A percentile compares a stretch with the other conserved stretches of the same genome.
These are phyloP conservation scores for Candida sojae DNA, from an alignment of 1,139 yeast genomes.

Conservation along the genomic window DNA sequence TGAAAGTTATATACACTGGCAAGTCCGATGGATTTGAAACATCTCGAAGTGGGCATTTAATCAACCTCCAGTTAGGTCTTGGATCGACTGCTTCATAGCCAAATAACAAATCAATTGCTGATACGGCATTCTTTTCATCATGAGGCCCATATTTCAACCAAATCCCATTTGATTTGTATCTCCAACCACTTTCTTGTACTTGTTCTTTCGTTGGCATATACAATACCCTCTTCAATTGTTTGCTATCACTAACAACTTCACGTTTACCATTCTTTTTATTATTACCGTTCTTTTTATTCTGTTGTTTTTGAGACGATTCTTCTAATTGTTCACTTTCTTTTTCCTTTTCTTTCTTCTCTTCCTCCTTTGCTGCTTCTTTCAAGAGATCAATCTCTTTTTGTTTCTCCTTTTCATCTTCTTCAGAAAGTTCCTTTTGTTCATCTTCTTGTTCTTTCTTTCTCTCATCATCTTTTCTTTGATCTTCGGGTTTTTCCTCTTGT, in stretches of 20 bases:
- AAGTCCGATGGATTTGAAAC: constrained; percentile 21
- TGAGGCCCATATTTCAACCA: constrained; percentile 32
- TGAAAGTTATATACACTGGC: constrained; percentile 31
- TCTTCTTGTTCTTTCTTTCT: constrained; percentile 16
- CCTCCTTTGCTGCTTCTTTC: not conserved
- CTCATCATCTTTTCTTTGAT: constrained; percentile 16
- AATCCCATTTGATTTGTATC: constrained; percentile 30
- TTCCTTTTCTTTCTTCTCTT: constrained; percentile 6
- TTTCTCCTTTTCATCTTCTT: not conserved
- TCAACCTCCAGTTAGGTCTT: constrained; percentile 65
- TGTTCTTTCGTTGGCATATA: constrained; percentile 36
- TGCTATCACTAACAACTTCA: constrained; percentile 22
- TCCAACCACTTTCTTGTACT: constrained; percentile 37
- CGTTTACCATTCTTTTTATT: constrained; percentile 9
- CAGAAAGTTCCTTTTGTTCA: constrained; percentile 11
- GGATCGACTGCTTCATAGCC: constrained; percentile 80
- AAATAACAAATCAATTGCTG: constrained; percentile 63
- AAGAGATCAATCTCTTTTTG: not conserved
- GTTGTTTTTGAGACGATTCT: constrained; percentile 1
- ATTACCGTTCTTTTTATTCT: constrained; percentile 4
- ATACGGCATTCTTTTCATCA: constrained; percentile 41
- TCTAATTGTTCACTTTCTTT: constrained; percentile 7
- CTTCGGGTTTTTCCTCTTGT: constrained; percentile 19
- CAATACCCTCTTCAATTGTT: constrained; percentile 23
- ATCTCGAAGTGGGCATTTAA: constrained; percentile 26